phyloP scores from a whole-genome alignment of 768 basidiomycete genomes.

The Termitomyces titanicus region DNA sequence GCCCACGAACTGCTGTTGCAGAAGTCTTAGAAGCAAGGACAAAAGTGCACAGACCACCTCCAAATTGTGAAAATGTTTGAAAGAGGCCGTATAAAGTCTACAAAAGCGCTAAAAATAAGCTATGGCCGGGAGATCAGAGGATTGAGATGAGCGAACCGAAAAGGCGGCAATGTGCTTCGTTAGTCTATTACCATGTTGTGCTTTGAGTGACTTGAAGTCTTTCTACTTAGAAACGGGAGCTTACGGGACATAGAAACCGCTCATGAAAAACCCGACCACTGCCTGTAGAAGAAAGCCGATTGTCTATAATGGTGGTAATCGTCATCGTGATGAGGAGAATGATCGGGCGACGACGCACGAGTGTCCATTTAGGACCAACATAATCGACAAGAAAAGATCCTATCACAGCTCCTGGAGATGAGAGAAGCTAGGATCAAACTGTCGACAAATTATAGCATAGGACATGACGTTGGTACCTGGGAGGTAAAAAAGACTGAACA shows the following conservation, averaged over 20 bases:
- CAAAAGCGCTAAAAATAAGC: neutral
- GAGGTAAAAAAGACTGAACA: constrained; percentile 32
- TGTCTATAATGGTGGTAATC: constrained; percentile 38
- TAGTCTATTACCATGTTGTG: constrained; percentile 30
- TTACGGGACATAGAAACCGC: constrained; percentile 61
- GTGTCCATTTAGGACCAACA: constrained; percentile 69
- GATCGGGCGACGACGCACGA: constrained; percentile 36
- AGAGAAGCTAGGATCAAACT: neutral
- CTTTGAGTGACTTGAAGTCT: neutral
- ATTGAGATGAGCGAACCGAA: constrained; percentile 40
- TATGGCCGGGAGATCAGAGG: neutral
- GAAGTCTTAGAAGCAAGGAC: constrained; percentile 79
- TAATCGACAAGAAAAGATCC: constrained; percentile 75
- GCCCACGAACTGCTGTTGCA: constrained; percentile 80
- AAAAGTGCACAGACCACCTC: constrained; percentile 83
- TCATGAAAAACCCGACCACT: constrained; percentile 82
- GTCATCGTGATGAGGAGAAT: constrained; percentile 56
- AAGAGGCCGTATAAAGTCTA: constrained; percentile 87
- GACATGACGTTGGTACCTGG: constrained; percentile 19
- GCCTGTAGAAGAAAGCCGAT: constrained; percentile 62
- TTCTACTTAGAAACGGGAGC: constrained; percentile 10
- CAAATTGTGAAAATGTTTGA: constrained; percentile 81
- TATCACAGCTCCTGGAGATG: constrained; percentile 49
- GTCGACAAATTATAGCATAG: neutral
- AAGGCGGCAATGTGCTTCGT: constrained; percentile 64